Evolutionary conservation across 164 flowering plant species (phyloP).

Genomic region (Magnolia changhungtana): DNA sequence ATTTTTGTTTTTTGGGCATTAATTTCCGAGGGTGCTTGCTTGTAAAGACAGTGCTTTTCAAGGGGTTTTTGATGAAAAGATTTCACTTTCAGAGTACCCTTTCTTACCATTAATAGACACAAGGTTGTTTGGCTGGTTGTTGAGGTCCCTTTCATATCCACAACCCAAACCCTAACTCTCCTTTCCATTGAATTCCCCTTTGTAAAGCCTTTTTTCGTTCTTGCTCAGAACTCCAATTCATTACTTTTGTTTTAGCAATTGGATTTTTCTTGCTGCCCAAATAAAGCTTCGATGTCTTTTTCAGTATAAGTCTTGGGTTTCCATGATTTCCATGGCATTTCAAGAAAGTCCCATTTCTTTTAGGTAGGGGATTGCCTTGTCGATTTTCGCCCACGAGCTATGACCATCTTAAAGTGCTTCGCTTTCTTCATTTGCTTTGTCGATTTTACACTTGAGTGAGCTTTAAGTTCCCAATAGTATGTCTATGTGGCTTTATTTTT

Average conservation of each 20-base stretch:
- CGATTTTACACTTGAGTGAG: no score
- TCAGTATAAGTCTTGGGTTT: conserved; percentile 5
- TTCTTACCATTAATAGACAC: conserved; percentile 13
- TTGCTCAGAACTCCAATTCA: conserved; percentile 21
- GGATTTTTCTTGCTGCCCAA: conserved; percentile 62
- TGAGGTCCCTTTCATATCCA: conserved; percentile 34
- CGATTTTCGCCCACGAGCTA: no score
- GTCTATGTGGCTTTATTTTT: no score
- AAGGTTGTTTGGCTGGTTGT: neutral
- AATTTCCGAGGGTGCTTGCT: neutral
- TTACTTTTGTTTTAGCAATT: conserved; percentile 37
- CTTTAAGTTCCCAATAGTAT: no score
- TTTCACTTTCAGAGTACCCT: neutral
- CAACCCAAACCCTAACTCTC: conserved; percentile 30
- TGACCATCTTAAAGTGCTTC: no score
- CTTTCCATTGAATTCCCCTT: conserved; percentile 2
- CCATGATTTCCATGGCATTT: conserved; percentile 28
- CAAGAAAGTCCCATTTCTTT: conserved; percentile 41
- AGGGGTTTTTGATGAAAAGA: neutral
- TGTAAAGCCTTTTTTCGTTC: conserved; percentile 18
- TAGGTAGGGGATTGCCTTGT: no score
- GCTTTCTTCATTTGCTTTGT: no score
- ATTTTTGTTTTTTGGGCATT: neutral
- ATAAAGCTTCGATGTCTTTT: conserved; percentile 35
- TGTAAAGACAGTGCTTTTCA: neutral